Percentiles rank a stretch among this genome's conserved stretches.
phyloP scores from a whole-genome alignment of 106 monocot species.

The Posidonia australis region DNA sequence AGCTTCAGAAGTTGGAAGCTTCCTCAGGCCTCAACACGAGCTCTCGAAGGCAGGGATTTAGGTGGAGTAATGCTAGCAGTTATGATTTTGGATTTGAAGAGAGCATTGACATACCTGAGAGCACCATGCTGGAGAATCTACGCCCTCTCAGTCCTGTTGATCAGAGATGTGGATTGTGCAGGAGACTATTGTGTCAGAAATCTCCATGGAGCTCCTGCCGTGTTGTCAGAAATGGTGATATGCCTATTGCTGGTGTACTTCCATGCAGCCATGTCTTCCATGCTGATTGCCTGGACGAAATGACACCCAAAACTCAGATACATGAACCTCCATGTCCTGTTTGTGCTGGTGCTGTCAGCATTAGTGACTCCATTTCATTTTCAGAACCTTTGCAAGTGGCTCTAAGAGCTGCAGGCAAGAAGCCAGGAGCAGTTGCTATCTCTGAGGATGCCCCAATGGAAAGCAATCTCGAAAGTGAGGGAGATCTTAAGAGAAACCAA shows the following conservation, averaged over 20 bases:
- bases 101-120: conserved; percentile 31
- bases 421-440: background rate
- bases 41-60: conserved; percentile 61
- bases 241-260: conserved; percentile 63
- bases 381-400: conserved; percentile 52
- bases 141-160: conserved; percentile 19
- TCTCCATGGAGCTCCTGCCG: conserved; percentile 69
- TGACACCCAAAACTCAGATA: conserved; percentile 39
- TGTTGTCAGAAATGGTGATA: conserved; percentile 51
- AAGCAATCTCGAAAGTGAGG: conserved; percentile 1
- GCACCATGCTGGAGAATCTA: conserved; percentile 21
- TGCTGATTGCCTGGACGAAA: conserved; percentile 84
- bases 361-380: conserved; percentile 27
- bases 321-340: conserved; percentile 50
- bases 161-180: conserved; percentile 58
- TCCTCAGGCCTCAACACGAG: conserved; percentile 42
- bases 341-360: conserved; percentile 10
- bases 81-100: conserved; percentile 64
- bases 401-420: conserved; percentile 27
- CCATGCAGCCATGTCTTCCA: conserved; percentile 78
- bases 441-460: background rate
- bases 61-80: conserved; percentile 77
- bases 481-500: conserved; percentile 19
- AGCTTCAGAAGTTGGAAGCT: conserved; percentile 45
- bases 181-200: conserved; percentile 53